A percentile compares a stretch with the other conserved stretches of the same genome.
Conservation (phyloP, 345 rosid genomes). For the Sisymbrium altissimum region DNA sequence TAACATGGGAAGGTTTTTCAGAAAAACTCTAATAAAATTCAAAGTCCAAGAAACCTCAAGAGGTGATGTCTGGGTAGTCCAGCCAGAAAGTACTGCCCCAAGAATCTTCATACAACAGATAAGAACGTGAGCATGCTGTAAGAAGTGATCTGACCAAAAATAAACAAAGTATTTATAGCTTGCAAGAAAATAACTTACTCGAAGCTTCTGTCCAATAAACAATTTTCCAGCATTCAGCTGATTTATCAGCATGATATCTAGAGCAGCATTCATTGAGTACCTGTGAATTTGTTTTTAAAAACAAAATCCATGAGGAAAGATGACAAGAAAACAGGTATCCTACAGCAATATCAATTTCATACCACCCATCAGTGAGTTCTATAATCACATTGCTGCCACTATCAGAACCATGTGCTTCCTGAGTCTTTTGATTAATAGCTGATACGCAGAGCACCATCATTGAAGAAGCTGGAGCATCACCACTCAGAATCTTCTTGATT, state of each 20-base stretch:
- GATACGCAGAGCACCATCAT: slow-evolving; percentile 79
- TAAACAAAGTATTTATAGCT: background rate
- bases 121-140: slow-evolving; percentile 24
- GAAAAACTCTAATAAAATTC: slow-evolving; percentile 17
- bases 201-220: slow-evolving; percentile 85
- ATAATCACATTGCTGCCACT: slow-evolving; percentile 43
- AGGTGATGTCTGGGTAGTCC: slow-evolving; percentile 81
- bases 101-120: slow-evolving; percentile 55
- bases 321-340: background rate
- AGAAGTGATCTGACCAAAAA: slow-evolving; percentile 7
- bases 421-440: slow-evolving; percentile 38
- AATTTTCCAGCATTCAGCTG: slow-evolving; percentile 66
- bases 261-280: slow-evolving; percentile 69
- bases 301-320: slow-evolving; percentile 9
- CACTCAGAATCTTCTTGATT: slow-evolving; percentile 78
- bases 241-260: slow-evolving; percentile 60
- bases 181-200: slow-evolving; percentile 44
- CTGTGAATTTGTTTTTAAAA: slow-evolving; percentile 35
- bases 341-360: slow-evolving; percentile 31
- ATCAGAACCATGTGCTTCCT: slow-evolving; percentile 36
- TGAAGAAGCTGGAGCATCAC: slow-evolving; percentile 69
- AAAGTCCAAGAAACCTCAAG: slow-evolving; percentile 56
- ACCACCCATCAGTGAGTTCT: slow-evolving; percentile 97
- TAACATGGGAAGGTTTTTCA: slow-evolving; percentile 7
- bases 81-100: slow-evolving; percentile 79